These are phyloP conservation scores for Neurospora sp. DNA, from an alignment of 495 filamentous ascomycete genomes.

Conservation along the genomic window DNA sequence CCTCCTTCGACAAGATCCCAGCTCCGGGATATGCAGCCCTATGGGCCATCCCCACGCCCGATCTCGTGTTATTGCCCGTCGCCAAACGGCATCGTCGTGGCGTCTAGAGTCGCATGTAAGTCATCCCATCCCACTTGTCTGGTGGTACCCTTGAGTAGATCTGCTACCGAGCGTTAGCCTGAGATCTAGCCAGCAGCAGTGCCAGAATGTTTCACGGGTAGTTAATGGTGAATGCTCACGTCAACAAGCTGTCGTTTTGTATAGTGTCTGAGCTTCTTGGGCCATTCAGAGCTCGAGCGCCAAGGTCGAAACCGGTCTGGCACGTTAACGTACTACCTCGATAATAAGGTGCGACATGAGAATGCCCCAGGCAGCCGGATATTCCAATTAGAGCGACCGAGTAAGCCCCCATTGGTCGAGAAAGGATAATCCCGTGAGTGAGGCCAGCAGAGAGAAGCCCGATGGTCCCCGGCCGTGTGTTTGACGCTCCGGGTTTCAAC, in stretches of 20 bases:
- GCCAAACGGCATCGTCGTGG: background rate
- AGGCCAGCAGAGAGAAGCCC: background rate
- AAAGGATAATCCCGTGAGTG: background rate
- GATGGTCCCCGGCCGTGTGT: background rate
- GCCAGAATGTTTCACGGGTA: background rate
- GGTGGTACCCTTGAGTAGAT: background rate
- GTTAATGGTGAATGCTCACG: background rate
- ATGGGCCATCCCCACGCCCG: background rate
- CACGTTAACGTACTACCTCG: background rate
- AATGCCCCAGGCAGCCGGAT: background rate
- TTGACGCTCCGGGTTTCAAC: background rate
- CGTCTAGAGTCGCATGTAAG: background rate
- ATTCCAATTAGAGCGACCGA: background rate
- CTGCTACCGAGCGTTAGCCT: background rate
- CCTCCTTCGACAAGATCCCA: background rate
- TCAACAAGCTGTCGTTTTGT: background rate
- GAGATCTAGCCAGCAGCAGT: background rate
- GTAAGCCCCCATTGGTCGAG: background rate
- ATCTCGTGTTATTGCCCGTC: background rate
- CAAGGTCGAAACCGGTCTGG: background rate
- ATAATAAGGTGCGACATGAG: background rate
- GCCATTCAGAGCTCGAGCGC: background rate
- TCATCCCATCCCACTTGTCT: background rate
- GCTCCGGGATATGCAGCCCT: background rate
- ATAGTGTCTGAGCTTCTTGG: background rate